Conservation (phyloP, 2,329 filamentous ascomycete species). For the Neofusicoccum ribis region DNA sequence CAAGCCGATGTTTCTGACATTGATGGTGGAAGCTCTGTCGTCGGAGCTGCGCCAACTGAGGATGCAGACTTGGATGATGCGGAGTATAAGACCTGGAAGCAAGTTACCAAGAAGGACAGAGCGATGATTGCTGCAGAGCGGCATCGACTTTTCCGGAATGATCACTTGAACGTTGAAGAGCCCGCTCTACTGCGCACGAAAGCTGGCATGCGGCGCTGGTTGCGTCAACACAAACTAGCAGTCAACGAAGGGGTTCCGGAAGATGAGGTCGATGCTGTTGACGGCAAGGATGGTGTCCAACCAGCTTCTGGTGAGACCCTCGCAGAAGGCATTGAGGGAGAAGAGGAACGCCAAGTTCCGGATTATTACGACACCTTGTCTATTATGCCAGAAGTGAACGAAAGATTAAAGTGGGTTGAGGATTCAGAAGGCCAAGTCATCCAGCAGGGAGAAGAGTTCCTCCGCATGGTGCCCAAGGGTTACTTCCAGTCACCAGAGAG, state of each 20-base stretch:
- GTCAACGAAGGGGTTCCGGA: constrained; percentile 44
- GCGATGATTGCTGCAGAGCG: constrained; percentile 83
- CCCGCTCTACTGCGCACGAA: constrained; percentile 83
- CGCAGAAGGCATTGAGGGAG: constrained; percentile 86
- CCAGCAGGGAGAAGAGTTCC: constrained; percentile 81
- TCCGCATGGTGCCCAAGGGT: constrained; percentile 73
- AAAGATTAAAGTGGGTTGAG: constrained; percentile 81
- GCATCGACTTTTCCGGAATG: constrained; percentile 79
- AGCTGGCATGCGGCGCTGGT: constrained; percentile 84
- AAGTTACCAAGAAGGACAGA: constrained; percentile 95
- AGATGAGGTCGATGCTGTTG: constrained; percentile 48
- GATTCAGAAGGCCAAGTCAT: constrained; percentile 87
- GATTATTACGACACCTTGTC: constrained; percentile 93
- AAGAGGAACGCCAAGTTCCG: constrained; percentile 78
- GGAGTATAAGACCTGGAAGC: constrained; percentile 98
- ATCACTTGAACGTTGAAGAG: constrained; percentile 82
- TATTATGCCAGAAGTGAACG: constrained; percentile 79
- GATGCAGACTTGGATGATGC: constrained; percentile 82
- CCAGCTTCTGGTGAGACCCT: constrained; percentile 69
- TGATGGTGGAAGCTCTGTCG: constrained; percentile 67
- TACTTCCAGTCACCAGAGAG: constrained; percentile 75
- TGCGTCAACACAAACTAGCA: constrained; percentile 74
- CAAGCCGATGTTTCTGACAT: constrained; percentile 80
- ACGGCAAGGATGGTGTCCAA: constrained; percentile 49
- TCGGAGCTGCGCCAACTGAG: constrained; percentile 67